These are phyloP conservation scores for Akanthomyces dipterigenus DNA, from an alignment of 2,329 filamentous ascomycete genomes.

Conservation along the genomic window DNA sequence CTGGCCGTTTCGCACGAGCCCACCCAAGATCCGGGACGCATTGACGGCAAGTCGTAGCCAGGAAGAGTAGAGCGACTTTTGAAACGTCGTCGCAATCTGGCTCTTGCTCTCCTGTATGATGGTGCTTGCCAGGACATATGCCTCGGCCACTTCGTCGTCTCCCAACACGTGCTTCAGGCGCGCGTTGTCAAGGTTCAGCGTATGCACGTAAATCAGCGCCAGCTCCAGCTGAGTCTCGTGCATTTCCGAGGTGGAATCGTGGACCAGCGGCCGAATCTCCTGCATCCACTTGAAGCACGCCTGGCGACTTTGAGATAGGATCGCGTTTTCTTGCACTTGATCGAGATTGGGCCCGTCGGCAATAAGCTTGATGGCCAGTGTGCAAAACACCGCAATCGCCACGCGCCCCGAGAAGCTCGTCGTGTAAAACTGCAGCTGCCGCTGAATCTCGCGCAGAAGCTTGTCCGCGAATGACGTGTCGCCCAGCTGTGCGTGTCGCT, in stretches of 20 bases:
- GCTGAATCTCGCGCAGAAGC: background rate
- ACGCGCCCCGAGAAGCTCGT: background rate
- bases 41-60: background rate
- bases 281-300: background rate
- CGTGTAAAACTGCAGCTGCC: background rate
- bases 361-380: background rate
- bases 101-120: background rate
- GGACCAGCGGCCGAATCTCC: no score
- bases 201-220: background rate
- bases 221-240: background rate
- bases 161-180: background rate
- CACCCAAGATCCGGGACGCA: background rate
- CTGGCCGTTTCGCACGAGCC: background rate
- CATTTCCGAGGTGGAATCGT: background rate
- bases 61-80: background rate
- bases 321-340: rapidly evolving
- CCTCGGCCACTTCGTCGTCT: background rate
- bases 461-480: rapidly evolving
- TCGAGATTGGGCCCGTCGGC: background rate
- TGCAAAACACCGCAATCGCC: background rate
- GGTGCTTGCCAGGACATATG: background rate
- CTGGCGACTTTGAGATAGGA: background rate
- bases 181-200: background rate
- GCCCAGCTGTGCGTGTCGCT: background rate
- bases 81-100: background rate